A percentile compares a stretch with the other conserved stretches of the same genome.
phyloP scores from a whole-genome alignment of 768 basidiomycete species.

The Vararia minispora region DNA sequence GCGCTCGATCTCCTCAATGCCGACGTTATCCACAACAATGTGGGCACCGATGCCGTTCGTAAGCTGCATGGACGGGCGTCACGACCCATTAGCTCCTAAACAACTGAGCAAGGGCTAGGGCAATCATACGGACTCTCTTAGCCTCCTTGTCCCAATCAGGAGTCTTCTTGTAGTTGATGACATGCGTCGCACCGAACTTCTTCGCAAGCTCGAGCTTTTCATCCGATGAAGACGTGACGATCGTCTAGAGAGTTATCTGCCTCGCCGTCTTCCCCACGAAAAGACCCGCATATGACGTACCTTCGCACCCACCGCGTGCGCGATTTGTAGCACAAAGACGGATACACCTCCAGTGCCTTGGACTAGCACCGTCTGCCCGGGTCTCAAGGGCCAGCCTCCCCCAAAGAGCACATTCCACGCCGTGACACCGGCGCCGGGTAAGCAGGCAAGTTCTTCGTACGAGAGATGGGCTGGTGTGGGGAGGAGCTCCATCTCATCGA shows the following conservation, averaged over 20 bases:
- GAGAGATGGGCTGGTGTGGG: conserved; percentile 43
- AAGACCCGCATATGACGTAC: not conserved
- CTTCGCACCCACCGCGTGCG: conserved; percentile 45
- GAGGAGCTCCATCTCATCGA: conserved; percentile 31
- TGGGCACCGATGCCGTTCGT: conserved; percentile 1
- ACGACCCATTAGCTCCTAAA: too few species aligned
- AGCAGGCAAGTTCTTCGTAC: conserved; percentile 53
- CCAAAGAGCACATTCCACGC: conserved; percentile 52
- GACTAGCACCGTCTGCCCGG: conserved; percentile 47
- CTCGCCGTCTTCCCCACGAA: too few species aligned
- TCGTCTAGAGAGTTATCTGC: conserved; percentile 19
- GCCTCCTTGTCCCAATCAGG: conserved; percentile 39
- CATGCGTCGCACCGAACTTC: conserved; percentile 38
- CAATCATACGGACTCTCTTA: not conserved
- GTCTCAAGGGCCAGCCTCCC: conserved; percentile 37
- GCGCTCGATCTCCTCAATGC: not conserved
- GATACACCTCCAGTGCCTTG: conserved; percentile 51
- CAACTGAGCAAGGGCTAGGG: not conserved
- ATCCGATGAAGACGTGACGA: conserved; percentile 63
- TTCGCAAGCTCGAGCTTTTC: conserved; percentile 43
- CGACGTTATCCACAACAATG: conserved; percentile 1
- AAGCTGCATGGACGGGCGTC: not conserved
- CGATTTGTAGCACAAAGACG: conserved; percentile 49
- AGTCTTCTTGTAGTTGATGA: conserved; percentile 51
- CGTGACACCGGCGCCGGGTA: conserved; percentile 53